phyloP scores from a whole-genome alignment of 371 early-diverging fungal genomes.

The Mortierella sp. region DNA sequence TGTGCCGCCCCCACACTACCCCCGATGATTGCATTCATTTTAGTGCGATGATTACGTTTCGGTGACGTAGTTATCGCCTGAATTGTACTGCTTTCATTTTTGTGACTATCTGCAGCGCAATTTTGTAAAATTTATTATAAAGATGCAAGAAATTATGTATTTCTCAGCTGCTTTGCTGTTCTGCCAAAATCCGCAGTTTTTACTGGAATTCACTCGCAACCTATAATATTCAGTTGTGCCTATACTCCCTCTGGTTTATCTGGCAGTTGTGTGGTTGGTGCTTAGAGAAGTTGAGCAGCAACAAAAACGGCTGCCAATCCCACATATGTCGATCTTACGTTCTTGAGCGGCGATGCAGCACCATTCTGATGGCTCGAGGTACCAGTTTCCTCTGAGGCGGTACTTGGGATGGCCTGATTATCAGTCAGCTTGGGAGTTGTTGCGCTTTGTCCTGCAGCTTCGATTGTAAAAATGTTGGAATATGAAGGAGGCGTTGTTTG shows the following conservation, averaged over 20 bases:
- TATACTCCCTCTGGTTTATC: too few species aligned
- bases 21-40: too few species aligned
- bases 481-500: constrained; percentile 49
- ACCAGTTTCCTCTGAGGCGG: background rate
- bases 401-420: background rate
- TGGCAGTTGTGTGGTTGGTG: background rate
- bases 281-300: constrained; percentile 17
- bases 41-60: too few species aligned
- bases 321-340: background rate
- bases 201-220: too few species aligned
- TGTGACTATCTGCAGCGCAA: too few species aligned
- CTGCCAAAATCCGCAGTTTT: too few species aligned
- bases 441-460: constrained; percentile 1
- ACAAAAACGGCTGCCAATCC: constrained; percentile 13
- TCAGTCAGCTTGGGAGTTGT: background rate
- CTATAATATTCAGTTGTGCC: too few species aligned
- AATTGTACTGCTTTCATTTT: too few species aligned
- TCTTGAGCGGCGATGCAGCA: background rate
- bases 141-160: too few species aligned
- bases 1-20: too few species aligned
- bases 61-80: constrained; percentile 6
- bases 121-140: too few species aligned
- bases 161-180: too few species aligned
- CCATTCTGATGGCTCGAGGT: background rate
- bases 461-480: constrained; percentile 38